Conservation (phyloP, 176 grass and related monocot species). For the Oryza longistaminata region DNA sequence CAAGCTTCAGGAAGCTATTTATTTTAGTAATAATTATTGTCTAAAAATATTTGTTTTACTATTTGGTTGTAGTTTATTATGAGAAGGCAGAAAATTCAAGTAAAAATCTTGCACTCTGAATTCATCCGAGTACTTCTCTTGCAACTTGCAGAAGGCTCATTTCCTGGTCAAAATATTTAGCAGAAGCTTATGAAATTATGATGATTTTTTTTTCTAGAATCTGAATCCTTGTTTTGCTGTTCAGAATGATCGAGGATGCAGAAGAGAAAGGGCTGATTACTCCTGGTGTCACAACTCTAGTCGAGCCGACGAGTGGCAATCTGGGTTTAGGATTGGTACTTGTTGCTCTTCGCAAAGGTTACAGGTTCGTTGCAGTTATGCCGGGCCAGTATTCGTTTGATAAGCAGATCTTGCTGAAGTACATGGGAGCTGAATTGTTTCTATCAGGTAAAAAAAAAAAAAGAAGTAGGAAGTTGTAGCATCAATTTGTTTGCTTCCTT, state of each 20-base stretch:
- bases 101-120: neutral
- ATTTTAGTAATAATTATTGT: neutral
- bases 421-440: slow-evolving; percentile 65
- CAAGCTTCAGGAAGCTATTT: no score
- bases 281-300: slow-evolving; percentile 61
- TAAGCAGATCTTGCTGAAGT: slow-evolving; percentile 71
- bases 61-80: neutral
- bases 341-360: slow-evolving; percentile 61
- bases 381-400: slow-evolving; percentile 66
- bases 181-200: neutral
- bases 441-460: slow-evolving; percentile 48
- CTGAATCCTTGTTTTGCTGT: neutral
- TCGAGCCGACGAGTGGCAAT: slow-evolving; percentile 69
- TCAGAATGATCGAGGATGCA: slow-evolving; percentile 89
- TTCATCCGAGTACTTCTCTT: neutral
- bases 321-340: slow-evolving; percentile 58
- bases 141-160: neutral
- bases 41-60: neutral
- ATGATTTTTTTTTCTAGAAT: neutral
- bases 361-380: slow-evolving; percentile 67
- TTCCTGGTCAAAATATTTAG: neutral
- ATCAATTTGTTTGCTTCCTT: neutral
- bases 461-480: neutral
- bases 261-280: slow-evolving; percentile 72
- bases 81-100: neutral